phyloP scores from a whole-genome alignment of 2,329 filamentous ascomycete genomes.

The Calonectria pseudoreteaudii region DNA sequence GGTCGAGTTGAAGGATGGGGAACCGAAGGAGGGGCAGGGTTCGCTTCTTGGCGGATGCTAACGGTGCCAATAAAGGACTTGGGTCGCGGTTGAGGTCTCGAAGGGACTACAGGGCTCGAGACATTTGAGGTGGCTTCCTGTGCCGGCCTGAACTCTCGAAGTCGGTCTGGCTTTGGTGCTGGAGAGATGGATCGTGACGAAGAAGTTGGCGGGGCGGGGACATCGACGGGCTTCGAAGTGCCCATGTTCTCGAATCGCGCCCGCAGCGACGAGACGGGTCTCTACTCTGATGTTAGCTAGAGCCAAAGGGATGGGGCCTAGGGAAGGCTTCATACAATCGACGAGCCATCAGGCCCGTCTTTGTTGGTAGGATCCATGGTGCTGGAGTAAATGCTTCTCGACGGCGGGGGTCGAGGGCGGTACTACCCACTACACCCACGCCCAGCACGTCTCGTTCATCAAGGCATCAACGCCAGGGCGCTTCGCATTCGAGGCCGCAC shows the following conservation, averaged over 20 bases:
- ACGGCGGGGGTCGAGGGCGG: slow-evolving; percentile 46
- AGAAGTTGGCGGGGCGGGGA: slow-evolving; percentile 38
- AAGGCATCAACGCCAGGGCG: slow-evolving; percentile 42
- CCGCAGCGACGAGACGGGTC: slow-evolving; percentile 83
- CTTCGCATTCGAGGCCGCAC: slow-evolving; percentile 14
- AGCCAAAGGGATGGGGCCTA: not conserved
- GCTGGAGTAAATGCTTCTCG: slow-evolving; percentile 40
- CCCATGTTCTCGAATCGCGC: slow-evolving; percentile 84
- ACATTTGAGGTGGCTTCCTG: slow-evolving; percentile 49
- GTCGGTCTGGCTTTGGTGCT: slow-evolving; percentile 56
- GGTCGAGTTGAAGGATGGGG: slow-evolving; percentile 42
- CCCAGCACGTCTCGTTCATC: slow-evolving; percentile 43
- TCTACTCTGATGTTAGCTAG: slow-evolving; percentile 60
- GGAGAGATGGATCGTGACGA: slow-evolving; percentile 52
- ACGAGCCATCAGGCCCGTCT: slow-evolving; percentile 79
- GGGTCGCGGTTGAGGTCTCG: slow-evolving; percentile 44
- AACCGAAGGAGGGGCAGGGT: slow-evolving; percentile 39
- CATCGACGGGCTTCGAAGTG: slow-evolving; percentile 36
- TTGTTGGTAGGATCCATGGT: slow-evolving; percentile 48
- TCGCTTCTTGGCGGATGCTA: slow-evolving; percentile 35
- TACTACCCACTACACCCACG: slow-evolving; percentile 52
- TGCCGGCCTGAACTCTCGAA: slow-evolving; percentile 55
- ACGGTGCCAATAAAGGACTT: slow-evolving; percentile 38
- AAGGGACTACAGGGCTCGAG: slow-evolving; percentile 47
- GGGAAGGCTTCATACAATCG: slow-evolving; percentile 68